phyloP scores from a whole-genome alignment of 768 basidiomycete genomes.

The Rhodotorula babjevae region DNA sequence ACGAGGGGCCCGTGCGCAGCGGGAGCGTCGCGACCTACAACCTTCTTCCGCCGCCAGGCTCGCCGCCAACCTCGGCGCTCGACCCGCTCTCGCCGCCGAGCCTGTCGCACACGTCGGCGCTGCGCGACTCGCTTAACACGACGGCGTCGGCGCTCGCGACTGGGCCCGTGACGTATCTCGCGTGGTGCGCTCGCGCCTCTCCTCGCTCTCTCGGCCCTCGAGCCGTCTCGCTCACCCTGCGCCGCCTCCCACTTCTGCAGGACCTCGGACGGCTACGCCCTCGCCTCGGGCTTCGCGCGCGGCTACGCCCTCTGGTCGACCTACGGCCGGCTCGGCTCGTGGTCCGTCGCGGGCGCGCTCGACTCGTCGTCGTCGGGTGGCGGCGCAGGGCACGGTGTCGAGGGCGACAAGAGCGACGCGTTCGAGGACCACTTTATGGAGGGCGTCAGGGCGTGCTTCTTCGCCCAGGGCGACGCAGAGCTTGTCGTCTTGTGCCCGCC shows the following conservation, averaged over 20 bases:
- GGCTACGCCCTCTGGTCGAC: slow-evolving; percentile 91
- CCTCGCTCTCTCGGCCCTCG: too few relatives aligned
- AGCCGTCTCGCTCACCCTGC: neutral
- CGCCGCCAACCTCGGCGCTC: neutral
- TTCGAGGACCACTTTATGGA: slow-evolving; percentile 83
- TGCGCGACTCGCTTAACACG: slow-evolving; percentile 35
- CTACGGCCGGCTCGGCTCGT: slow-evolving; percentile 78
- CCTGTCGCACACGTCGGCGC: slow-evolving; percentile 40
- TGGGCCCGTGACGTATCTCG: slow-evolving; percentile 9
- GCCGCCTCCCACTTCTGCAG: slow-evolving; percentile 2
- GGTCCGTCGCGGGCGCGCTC: slow-evolving; percentile 64
- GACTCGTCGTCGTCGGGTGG: slow-evolving; percentile 49
- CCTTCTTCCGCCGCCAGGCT: slow-evolving; percentile 2
- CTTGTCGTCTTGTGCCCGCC: slow-evolving; percentile 67
- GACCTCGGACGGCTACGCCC: slow-evolving; percentile 87
- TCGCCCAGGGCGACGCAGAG: slow-evolving; percentile 89
- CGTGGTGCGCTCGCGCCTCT: neutral
- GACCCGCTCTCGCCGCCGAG: neutral
- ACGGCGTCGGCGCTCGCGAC: slow-evolving; percentile 33
- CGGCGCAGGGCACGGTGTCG: slow-evolving; percentile 42
- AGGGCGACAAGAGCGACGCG: slow-evolving; percentile 35
- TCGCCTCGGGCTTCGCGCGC: slow-evolving; percentile 83
- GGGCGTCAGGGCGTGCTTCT: slow-evolving; percentile 76
- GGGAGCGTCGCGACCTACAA: slow-evolving; percentile 30
- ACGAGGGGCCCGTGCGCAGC: neutral